Evolutionary conservation across 176 grass and related monocot species (phyloP).

Genomic region (Alloteropsis semialata): DNA sequence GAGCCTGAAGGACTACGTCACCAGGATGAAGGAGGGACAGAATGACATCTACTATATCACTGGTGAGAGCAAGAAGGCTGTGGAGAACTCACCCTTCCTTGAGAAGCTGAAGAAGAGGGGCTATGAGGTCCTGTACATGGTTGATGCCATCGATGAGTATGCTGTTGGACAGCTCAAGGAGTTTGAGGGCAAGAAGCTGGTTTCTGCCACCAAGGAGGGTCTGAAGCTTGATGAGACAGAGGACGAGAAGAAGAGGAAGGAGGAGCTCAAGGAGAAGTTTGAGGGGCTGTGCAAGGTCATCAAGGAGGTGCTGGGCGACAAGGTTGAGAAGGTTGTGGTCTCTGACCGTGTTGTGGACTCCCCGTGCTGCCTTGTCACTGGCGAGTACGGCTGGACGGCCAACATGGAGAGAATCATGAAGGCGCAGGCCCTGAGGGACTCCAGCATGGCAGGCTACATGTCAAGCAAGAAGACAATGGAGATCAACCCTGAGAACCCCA

Average conservation of each 20-base stretch:
- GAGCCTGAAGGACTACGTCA: slow-evolving; percentile 71
- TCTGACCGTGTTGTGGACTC: background rate
- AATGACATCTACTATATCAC: slow-evolving; percentile 72
- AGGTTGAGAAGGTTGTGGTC: background rate
- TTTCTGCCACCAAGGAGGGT: background rate
- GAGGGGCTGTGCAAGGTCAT: background rate
- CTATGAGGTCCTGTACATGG: background rate
- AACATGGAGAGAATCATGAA: slow-evolving; percentile 16
- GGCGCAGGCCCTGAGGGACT: background rate
- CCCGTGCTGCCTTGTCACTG: background rate
- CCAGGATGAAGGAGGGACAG: slow-evolving; percentile 75
- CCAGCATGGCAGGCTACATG: background rate
- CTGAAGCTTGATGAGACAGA: background rate
- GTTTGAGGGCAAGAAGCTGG: background rate
- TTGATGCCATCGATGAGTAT: background rate
- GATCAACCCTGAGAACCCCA: background rate
- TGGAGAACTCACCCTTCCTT: background rate
- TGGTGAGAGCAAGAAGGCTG: slow-evolving; percentile 11
- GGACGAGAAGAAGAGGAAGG: background rate
- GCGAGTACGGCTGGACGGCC: slow-evolving; percentile 1
- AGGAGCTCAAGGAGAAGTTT: slow-evolving; percentile 5
- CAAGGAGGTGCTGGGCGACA: slow-evolving; percentile 7
- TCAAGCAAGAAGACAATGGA: slow-evolving; percentile 5
- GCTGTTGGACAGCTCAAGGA: background rate
- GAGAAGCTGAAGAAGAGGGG: background rate